These are phyloP conservation scores for Vigna trinervia DNA, from an alignment of 306 rosid species.

Conservation along the genomic window DNA sequence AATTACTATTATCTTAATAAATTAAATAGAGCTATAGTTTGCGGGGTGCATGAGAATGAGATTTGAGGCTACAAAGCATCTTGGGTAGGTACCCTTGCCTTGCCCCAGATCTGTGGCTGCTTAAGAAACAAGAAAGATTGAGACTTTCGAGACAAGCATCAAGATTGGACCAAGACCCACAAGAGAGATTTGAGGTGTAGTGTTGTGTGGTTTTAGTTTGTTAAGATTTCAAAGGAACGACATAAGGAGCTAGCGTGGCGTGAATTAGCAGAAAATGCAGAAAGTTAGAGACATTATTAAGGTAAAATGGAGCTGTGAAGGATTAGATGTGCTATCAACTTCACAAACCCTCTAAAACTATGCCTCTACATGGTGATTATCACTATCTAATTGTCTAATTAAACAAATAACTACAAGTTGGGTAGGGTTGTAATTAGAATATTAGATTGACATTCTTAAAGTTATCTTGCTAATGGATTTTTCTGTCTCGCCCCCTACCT, in stretches of 20 bases:
- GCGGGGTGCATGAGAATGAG: constrained; percentile 21
- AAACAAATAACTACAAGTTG: not conserved
- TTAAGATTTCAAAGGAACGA: constrained; percentile 22
- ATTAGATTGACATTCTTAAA: not conserved
- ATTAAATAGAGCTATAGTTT: constrained; percentile 19
- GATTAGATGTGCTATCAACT: constrained; percentile 54
- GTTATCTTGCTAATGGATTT: constrained; percentile 21
- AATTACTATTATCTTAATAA: not conserved
- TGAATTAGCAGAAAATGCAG: constrained; percentile 45
- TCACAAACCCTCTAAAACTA: constrained; percentile 32
- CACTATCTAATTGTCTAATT: constrained; percentile 34
- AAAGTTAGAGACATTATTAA: constrained; percentile 37
- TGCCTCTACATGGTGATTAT: constrained; percentile 13
- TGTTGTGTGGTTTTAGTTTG: constrained; percentile 33
- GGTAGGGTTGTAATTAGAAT: not conserved
- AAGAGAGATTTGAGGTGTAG: constrained; percentile 32
- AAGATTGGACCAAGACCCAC: constrained; percentile 48
- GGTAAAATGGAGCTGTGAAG: constrained; percentile 48
- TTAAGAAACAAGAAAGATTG: constrained; percentile 54
- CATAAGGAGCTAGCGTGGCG: constrained; percentile 43
- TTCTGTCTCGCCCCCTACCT: not conserved
- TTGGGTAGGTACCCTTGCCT: constrained; percentile 31
- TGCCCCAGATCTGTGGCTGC: constrained; percentile 48
- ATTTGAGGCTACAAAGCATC: constrained; percentile 22
- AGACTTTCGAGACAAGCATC: constrained; percentile 52